Percentiles rank a stretch among this genome's conserved stretches.
phyloP scores from a whole-genome alignment of 1,284 basidiomycete species.

The Malassezia cuniculi region DNA sequence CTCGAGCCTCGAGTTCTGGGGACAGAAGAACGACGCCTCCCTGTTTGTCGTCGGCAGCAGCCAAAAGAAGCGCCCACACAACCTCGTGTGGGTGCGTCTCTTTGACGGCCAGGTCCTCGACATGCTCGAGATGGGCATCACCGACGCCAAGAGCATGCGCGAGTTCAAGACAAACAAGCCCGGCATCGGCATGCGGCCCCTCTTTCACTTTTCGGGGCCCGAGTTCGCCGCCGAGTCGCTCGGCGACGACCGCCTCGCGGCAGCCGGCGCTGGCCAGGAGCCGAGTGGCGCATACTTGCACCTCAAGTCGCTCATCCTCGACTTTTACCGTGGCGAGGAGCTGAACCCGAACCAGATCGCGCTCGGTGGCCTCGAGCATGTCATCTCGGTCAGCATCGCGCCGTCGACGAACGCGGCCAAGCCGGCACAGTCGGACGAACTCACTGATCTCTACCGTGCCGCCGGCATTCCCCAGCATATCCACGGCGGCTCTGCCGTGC shows the following conservation, averaged over 20 bases:
- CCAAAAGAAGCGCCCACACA: conserved; percentile 86
- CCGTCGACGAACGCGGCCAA: conserved; percentile 11
- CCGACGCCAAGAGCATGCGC: conserved; percentile 63
- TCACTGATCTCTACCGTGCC: conserved; percentile 30
- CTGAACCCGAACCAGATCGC: conserved; percentile 61
- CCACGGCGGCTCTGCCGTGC: conserved; percentile 47
- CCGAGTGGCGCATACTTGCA: conserved; percentile 33
- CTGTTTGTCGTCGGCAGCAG: conserved; percentile 82
- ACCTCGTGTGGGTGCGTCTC: conserved; percentile 72
- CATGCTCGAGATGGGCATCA: conserved; percentile 85
- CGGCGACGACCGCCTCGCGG: conserved; percentile 27
- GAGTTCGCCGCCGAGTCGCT: conserved; percentile 32
- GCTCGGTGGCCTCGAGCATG: conserved; percentile 70
- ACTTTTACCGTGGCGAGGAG: conserved; percentile 70
- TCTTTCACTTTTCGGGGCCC: conserved; percentile 81
- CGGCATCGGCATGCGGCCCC: conserved; percentile 74
- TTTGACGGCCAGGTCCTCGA: conserved; percentile 79
- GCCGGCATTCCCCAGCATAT: conserved; percentile 25
- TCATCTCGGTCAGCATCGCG: conserved; percentile 52
- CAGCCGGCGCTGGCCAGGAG: conserved; percentile 18
- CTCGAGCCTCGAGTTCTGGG: conserved; percentile 77
- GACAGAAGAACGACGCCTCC: conserved; percentile 81
- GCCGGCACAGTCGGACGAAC: conserved; percentile 4
- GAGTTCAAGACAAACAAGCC: conserved; percentile 77
- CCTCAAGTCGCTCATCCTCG: conserved; percentile 79